Conservation (phyloP, 805 yeast genomes). For the Saccharomycopsis olivae region DNA sequence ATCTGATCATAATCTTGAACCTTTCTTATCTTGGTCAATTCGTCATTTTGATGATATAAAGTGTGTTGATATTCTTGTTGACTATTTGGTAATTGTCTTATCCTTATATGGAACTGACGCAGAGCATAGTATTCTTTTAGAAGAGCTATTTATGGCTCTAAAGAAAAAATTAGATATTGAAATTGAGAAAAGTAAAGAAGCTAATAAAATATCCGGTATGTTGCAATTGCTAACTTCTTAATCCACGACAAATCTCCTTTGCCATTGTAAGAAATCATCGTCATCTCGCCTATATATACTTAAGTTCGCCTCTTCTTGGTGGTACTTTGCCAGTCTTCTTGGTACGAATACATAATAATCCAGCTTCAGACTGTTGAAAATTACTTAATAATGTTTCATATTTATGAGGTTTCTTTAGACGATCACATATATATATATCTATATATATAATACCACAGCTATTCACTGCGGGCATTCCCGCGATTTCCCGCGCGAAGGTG, state of each 20-base stretch:
- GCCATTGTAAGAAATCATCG: too few relatives aligned
- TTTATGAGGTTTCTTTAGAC: constrained; percentile 57
- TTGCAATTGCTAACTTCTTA: constrained; percentile 56
- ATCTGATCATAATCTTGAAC: constrained; percentile 80
- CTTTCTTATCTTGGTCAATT: constrained; percentile 74
- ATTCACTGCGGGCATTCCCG: constrained; percentile 80
- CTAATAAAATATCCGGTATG: constrained; percentile 89
- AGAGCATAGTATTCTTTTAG: constrained; percentile 67
- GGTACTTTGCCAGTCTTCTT: too few relatives aligned
- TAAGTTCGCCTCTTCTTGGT: too few relatives aligned
- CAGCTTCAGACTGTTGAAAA: constrained; percentile 89
- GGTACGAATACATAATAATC: too few relatives aligned
- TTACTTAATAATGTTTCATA: constrained; percentile 79
- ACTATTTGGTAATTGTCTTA: constrained; percentile 53
- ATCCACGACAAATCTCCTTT: too few relatives aligned
- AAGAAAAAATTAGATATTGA: constrained; percentile 55
- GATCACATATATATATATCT: constrained; percentile 54
- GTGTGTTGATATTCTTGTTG: constrained; percentile 51
- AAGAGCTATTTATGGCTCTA: constrained; percentile 55
- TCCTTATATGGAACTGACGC: constrained; percentile 70
- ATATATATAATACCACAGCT: constrained; percentile 89
- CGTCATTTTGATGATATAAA: constrained; percentile 74
- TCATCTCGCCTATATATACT: too few relatives aligned
- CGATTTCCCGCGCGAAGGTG: too few relatives aligned
- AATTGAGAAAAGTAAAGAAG: constrained; percentile 72